Conservation (phyloP, 345 rosid genomes). For the Gossypium herbaceum region DNA sequence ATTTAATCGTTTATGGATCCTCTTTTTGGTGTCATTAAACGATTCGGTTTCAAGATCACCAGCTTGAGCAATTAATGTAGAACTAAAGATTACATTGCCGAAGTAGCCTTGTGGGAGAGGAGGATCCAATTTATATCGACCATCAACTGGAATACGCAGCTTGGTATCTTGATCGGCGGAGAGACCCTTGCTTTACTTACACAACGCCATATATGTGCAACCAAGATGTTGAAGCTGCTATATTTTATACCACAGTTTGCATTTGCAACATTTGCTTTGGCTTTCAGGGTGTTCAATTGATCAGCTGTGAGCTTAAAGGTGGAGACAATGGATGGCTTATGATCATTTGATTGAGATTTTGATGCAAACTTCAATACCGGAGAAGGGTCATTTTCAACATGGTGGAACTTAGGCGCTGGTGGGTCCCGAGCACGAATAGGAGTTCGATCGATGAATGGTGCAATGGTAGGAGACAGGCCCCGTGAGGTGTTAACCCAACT, state of each 20-base stretch:
- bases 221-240: constrained; percentile 15
- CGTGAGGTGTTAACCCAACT: constrained; percentile 25
- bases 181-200: constrained; percentile 23
- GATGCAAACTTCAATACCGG: background rate
- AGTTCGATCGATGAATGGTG: constrained; percentile 22
- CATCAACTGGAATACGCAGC: constrained; percentile 18
- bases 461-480: constrained; percentile 4
- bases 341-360: background rate
- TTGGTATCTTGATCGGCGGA: constrained; percentile 19
- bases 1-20: constrained; percentile 24
- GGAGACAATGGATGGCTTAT: background rate
- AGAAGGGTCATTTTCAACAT: constrained; percentile 22
- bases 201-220: constrained; percentile 33
- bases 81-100: constrained; percentile 37
- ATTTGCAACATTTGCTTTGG: background rate
- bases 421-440: constrained; percentile 10
- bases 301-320: constrained; percentile 17
- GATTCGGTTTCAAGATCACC: constrained; percentile 29
- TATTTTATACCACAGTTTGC: background rate
- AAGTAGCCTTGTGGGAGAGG: constrained; percentile 38
- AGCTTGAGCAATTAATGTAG: constrained; percentile 14
- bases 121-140: constrained; percentile 40
- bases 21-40: constrained; percentile 24
- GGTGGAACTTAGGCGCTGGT: constrained; percentile 16
- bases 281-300: constrained; percentile 21